Evolutionary conservation across 768 basidiomycete genomes (phyloP).

Genomic region (Lentinus tigrinus): DNA sequence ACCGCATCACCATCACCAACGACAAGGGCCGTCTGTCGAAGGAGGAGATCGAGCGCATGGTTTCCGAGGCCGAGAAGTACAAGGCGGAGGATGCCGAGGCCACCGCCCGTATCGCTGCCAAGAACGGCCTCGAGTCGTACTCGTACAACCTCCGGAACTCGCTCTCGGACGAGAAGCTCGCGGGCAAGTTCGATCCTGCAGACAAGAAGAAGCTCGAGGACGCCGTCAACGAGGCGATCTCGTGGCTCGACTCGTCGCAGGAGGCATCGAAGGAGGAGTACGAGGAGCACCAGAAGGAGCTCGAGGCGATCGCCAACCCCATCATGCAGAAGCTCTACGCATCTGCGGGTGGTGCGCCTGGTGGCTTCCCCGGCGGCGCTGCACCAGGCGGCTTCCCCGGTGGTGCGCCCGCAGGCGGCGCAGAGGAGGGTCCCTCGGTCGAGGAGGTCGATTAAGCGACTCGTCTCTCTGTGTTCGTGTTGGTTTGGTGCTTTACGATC

Average conservation of each 20-base stretch:
- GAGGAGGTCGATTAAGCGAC: slow-evolving; percentile 80
- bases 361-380: slow-evolving; percentile 43
- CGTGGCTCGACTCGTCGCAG: slow-evolving; percentile 83
- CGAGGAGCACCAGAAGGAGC: slow-evolving; percentile 89
- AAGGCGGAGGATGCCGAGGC: slow-evolving; percentile 89
- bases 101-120: slow-evolving; percentile 76
- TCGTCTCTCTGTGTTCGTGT: slow-evolving; percentile 8
- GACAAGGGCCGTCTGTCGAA: slow-evolving; percentile 97
- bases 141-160: slow-evolving; percentile 95
- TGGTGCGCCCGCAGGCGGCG: slow-evolving; percentile 48
- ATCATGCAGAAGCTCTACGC: slow-evolving; percentile 74
- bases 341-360: slow-evolving; percentile 53
- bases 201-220: slow-evolving; percentile 85
- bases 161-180: slow-evolving; percentile 79
- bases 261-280: slow-evolving; percentile 95
- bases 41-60: slow-evolving; percentile 99
- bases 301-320: slow-evolving; percentile 77
- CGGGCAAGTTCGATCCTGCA: slow-evolving; percentile 80
- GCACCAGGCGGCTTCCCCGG: slow-evolving; percentile 73
- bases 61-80: slow-evolving; percentile 90
- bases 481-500: slow-evolving; percentile 3
- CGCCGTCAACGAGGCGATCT: slow-evolving; percentile 80
- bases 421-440: slow-evolving; percentile 83
- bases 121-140: slow-evolving; percentile 94
- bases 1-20: slow-evolving; percentile 91